phyloP scores from a whole-genome alignment of 768 basidiomycete genomes.

The Gymnopilus junonius region DNA sequence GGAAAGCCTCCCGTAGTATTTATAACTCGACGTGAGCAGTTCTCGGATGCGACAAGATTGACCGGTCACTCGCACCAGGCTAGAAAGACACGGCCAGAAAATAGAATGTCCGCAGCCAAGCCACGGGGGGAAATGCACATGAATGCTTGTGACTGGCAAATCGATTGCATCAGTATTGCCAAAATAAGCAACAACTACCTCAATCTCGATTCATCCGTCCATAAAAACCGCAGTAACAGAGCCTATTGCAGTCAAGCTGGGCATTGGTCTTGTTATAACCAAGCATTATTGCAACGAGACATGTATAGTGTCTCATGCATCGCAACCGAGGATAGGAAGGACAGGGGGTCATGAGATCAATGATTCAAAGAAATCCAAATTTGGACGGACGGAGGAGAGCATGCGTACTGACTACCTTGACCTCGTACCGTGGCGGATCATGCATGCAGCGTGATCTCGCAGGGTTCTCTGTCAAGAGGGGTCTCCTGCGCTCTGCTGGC shows the following conservation, averaged over 20 bases:
- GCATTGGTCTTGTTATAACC: neutral
- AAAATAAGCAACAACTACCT: neutral
- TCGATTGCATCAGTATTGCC: neutral
- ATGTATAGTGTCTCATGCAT: neutral
- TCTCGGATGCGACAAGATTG: neutral
- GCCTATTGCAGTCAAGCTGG: neutral
- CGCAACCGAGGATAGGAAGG: neutral
- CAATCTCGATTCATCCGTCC: neutral
- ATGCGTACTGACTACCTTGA: neutral
- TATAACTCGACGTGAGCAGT: conserved; percentile 9
- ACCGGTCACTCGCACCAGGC: neutral
- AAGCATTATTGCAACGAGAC: neutral
- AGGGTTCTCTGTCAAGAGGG: neutral
- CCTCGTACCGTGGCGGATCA: neutral
- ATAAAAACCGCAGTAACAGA: neutral
- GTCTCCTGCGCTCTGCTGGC: neutral
- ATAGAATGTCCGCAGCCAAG: neutral
- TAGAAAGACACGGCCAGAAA: neutral
- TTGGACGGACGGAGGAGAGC: neutral
- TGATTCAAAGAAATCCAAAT: conserved; percentile 1
- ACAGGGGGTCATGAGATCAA: neutral
- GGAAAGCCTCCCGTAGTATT: neutral
- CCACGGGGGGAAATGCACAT: neutral
- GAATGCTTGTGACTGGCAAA: no score
- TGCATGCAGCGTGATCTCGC: neutral